Evolutionary conservation across 148 eudicot species (phyloP).

Genomic region (Cornus controversa): DNA sequence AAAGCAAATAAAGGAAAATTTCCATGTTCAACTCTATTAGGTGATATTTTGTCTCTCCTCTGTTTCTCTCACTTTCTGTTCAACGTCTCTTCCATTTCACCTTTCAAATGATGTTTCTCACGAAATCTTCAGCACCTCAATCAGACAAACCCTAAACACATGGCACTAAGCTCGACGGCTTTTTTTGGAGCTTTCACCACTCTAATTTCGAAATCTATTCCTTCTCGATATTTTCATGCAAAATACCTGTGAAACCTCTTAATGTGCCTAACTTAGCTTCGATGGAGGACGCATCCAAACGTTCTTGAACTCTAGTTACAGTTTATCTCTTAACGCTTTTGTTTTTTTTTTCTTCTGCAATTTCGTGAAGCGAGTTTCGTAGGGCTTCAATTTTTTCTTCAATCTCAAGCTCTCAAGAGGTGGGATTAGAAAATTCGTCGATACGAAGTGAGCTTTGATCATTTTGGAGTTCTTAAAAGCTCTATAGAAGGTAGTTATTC

Average conservation of each 20-base stretch:
- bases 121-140: not conserved
- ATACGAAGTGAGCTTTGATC: not conserved
- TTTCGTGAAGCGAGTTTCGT: not conserved
- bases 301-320: not conserved
- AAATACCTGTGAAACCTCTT: not conserved
- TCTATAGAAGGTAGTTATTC: not conserved
- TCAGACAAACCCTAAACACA: not conserved
- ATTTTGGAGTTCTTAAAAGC: not conserved
- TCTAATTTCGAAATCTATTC: not conserved
- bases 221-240: not conserved
- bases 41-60: not conserved
- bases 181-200: not conserved
- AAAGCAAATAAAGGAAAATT: no score
- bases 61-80: not conserved
- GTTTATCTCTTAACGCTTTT: not conserved
- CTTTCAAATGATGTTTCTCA: not conserved
- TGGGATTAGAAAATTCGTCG: slow-evolving; percentile 13
- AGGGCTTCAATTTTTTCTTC: not conserved
- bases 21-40: not conserved
- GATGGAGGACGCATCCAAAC: not conserved
- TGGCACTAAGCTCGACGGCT: not conserved
- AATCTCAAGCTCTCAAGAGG: slow-evolving; percentile 1
- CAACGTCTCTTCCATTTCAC: not conserved
- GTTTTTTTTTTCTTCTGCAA: not conserved
- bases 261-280: not conserved